Evolutionary conservation across 1,284 basidiomycete species (phyloP), one percentile per base, ranked within the genome.

Genomic region (Earliella scabrosa): DNA sequence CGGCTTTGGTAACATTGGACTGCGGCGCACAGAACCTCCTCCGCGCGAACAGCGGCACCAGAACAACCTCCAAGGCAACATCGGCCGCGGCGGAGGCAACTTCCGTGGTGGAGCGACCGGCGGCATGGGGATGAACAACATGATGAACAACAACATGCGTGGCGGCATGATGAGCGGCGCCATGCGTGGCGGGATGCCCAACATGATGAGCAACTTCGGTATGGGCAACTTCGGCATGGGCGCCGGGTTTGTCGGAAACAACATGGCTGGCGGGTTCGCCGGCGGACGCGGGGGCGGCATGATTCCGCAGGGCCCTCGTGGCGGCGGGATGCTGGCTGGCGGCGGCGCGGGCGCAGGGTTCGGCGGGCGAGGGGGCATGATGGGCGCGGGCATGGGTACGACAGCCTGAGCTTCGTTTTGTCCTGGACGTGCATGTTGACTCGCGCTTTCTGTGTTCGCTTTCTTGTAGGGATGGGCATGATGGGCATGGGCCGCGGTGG

Each of bases 301-400:
- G 81, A 76, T 87, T 48, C 85, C 85, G 3, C 84, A 85, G 65
- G 86, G 83, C 39, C 82, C 82, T 20, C 71, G 82, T 14, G 82
- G 85, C 21, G 82, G 81, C 18, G 82, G 83, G 78, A 83, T 81
- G 79, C 75, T 75, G 45, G 76, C 69, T 45, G 73, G 75, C 32
- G 76, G 68, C 46, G 73, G 60, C 60, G n/a, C n/a, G 73, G 66
- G 44, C 63, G 73, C 60, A 59, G 73, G 66, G 41, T 65, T 63
- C 21, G 68, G 68, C 16, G 68, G 68, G 38, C 61, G 71, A 13
- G 67, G 69, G 13, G 64, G 64, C 36, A 74, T 74, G 73, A 75
- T 75, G 64, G 75, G 80, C 58, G n/a, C n/a, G n/a, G 83, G 86
- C 73, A 87, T 88, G 85, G 87, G 87, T 86, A 83, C 81, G 86